Conservation (phyloP, 2,329 filamentous ascomycete genomes). For the Aspergillus awamori region DNA sequence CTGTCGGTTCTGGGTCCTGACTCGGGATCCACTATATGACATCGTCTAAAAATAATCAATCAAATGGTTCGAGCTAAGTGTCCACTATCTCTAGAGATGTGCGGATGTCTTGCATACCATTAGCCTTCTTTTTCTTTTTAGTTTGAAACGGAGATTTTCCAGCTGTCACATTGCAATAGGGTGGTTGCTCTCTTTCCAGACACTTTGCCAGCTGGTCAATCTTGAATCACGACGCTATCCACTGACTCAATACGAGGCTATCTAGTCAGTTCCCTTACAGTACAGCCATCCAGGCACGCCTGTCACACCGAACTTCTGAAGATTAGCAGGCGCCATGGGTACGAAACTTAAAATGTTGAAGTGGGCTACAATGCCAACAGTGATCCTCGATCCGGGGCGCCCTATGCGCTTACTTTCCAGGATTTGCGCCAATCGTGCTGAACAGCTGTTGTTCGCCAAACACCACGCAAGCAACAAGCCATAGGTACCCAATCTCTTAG, state of each 20-base stretch:
- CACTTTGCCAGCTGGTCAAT: background rate
- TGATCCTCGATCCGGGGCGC: background rate
- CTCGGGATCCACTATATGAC: conserved; percentile 17
- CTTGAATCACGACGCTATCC: background rate
- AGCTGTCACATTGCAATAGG: background rate
- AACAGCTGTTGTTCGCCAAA: background rate
- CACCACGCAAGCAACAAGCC: background rate
- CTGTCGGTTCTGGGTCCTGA: conserved; percentile 6
- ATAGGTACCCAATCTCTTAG: conserved; percentile 2
- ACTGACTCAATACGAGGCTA: background rate
- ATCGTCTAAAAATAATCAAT: conserved; percentile 14
- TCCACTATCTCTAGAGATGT: background rate
- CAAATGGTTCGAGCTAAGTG: background rate
- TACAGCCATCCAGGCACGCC: background rate
- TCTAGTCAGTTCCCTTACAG: background rate
- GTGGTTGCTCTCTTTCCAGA: background rate
- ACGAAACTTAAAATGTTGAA: background rate
- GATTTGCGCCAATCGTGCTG: background rate
- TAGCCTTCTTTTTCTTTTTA: background rate
- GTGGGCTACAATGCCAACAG: background rate
- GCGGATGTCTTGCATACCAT: conserved; percentile 6
- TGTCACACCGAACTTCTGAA: background rate
- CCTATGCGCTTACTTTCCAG: background rate
- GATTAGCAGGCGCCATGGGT: background rate
- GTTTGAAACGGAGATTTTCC: background rate